phyloP scores from a whole-genome alignment of 805 yeast genomes.

The Lachancea lanzarotensis region DNA sequence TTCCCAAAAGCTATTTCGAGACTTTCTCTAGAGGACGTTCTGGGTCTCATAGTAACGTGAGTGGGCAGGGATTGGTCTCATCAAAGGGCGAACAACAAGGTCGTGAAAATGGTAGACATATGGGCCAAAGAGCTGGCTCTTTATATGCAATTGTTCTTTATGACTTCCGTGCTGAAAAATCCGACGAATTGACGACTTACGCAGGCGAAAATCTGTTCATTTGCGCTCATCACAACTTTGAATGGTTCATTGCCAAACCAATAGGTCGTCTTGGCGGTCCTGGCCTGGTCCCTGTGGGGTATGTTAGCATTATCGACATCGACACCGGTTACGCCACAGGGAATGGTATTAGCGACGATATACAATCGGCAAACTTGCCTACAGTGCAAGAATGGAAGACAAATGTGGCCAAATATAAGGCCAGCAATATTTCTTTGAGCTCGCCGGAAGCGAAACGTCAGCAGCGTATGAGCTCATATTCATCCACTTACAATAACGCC shows the following conservation, averaged over 20 bases:
- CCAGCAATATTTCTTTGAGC: conserved; percentile 74
- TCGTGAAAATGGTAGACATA: conserved; percentile 1
- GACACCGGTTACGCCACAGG: conserved; percentile 54
- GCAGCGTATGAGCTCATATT: conserved; percentile 11
- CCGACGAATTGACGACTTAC: conserved; percentile 77
- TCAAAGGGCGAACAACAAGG: neutral
- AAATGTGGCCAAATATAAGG: conserved; percentile 85
- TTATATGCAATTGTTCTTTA: conserved; percentile 81
- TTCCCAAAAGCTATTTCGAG: conserved; percentile 80
- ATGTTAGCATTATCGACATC: conserved; percentile 79
- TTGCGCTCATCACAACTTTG: conserved; percentile 93
- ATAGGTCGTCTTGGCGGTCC: conserved; percentile 95
- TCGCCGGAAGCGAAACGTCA: conserved; percentile 35
- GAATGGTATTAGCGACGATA: conserved; percentile 49
- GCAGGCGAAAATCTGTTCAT: conserved; percentile 88
- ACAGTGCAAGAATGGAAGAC: conserved; percentile 95
- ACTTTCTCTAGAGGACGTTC: conserved; percentile 50
- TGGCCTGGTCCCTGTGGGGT: conserved; percentile 88
- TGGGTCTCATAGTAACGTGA: conserved; percentile 12
- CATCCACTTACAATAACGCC: conserved; percentile 9
- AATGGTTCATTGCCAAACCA: conserved; percentile 98
- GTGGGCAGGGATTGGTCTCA: conserved; percentile 4
- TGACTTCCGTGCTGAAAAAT: conserved; percentile 69
- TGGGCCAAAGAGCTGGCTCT: conserved; percentile 32
- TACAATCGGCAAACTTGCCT: conserved; percentile 67